Base-by-base conservation (phyloP, 371 early-diverging fungal genomes). In the Apophysomyces ossiformis region DNA sequence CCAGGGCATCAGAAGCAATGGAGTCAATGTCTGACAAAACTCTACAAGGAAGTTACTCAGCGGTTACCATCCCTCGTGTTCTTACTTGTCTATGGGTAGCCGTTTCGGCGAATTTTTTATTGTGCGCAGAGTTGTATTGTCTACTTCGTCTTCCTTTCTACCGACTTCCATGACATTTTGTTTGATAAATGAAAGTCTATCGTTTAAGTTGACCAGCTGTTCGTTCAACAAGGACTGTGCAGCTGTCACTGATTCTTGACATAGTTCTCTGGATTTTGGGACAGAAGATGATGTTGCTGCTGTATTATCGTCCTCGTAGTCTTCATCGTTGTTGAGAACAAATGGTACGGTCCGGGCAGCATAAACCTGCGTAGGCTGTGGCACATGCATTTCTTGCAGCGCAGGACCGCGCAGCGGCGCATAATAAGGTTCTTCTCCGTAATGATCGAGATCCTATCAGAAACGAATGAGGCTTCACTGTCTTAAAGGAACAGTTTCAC, bases 1-100 rank as follows among this genome's bases (percentile, higher is more conserved):
- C 69, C 60, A 80, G 38, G 45, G 74, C 75, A 64, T 77, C 75
- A 39, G 77, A 77, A 43, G 74, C 71, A 58, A 79, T 67, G 13
- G 80, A 80, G 35, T 75, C 80, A 54, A 77, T 68, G 45, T 71
- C 74, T 38, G 69, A 71, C 41, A 60, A 35, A 39, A 46, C 36
- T 58, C 68, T 66, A 44, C 26, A 36, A 37, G 9, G 1, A 12
- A 13, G 11, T 56, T 21, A 57, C 57, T 57, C 11, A 44, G 39
- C 36, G 16, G 57, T 32, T 26, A 39, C 18, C n/a, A n/a, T 13
- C 35, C 37, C 13, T 63, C 43, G 21, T 3, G n/a, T 35, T 58
- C 61, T 70, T 69, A 64, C 72, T 62, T 63, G 59, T 58, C 62
- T 45, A 15, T 11, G 37, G 41, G n/a, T 32, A 47, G 35, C 46